Percentiles rank a stretch among this genome's conserved stretches.
Conservation (phyloP, 75 land plant species). For the Chamaecyparis obtusa region DNA sequence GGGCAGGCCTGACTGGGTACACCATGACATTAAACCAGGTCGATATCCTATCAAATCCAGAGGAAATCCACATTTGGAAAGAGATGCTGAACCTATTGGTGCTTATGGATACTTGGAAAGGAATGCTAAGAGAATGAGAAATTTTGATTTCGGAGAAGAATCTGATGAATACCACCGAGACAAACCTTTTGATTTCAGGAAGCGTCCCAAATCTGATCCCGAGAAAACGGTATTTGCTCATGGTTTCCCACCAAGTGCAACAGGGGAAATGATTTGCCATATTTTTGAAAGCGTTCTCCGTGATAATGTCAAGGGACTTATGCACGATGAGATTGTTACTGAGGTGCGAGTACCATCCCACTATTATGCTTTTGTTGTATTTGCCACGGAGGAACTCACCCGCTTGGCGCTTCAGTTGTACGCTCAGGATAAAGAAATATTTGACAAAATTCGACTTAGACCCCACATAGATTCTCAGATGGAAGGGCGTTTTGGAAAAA, state of each 20-base stretch:
- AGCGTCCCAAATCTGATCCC: constrained; percentile 24
- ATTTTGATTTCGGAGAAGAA: neutral
- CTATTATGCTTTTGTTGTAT: constrained; percentile 38
- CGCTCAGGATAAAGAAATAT: constrained; percentile 30
- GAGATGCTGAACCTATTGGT: constrained; percentile 1
- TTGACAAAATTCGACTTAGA: constrained; percentile 30
- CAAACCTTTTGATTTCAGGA: constrained; percentile 1
- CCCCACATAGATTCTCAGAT: constrained; percentile 34
- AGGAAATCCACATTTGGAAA: constrained; percentile 9
- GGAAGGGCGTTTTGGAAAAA: constrained; percentile 28
- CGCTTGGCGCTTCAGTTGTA: constrained; percentile 32
- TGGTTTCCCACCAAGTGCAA: constrained; percentile 26
- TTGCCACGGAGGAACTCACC: constrained; percentile 32
- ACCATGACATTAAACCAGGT: neutral
- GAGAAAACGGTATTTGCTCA: constrained; percentile 39
- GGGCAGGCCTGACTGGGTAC: neutral
- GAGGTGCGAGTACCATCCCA: constrained; percentile 26
- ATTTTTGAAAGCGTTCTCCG: constrained; percentile 30
- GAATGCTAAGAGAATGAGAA: constrained; percentile 11
- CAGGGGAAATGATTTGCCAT: constrained; percentile 22
- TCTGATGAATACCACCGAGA: neutral
- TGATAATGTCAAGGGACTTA: constrained; percentile 13
- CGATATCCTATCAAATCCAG: constrained; percentile 9
- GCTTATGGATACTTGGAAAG: constrained; percentile 6
- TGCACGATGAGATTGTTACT: constrained; percentile 20